Percentiles rank a stretch among this genome's conserved stretches.
Conservation (phyloP, 306 rosid genomes). For the Vigna radiata region DNA sequence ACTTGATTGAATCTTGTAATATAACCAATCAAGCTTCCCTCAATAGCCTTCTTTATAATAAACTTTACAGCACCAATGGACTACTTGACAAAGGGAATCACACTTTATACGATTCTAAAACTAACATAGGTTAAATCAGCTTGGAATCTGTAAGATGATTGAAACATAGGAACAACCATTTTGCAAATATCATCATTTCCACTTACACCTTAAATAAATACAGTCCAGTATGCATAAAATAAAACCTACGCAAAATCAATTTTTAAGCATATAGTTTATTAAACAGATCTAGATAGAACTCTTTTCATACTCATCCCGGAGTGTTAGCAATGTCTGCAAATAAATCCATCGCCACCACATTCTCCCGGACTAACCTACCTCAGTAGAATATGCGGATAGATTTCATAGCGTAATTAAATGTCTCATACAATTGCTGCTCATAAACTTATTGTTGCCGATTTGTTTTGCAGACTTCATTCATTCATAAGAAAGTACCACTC, state of each 20-base stretch:
- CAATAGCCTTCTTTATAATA: constrained; percentile 14
- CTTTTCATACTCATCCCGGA: neutral
- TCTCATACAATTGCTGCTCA: neutral
- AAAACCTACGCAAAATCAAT: neutral
- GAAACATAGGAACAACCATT: neutral
- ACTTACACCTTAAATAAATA: neutral
- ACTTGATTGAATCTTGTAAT: constrained; percentile 6
- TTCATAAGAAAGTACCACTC: neutral
- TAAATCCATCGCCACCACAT: neutral
- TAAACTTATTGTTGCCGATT: neutral
- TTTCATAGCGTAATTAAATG: neutral
- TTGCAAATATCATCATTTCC: neutral
- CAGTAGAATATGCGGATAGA: constrained; percentile 10
- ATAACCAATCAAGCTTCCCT: constrained; percentile 18
- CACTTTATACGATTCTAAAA: neutral
- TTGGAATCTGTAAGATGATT: constrained; percentile 3
- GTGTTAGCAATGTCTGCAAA: neutral
- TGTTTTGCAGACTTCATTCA: neutral
- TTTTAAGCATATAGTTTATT: neutral
- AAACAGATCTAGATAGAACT: neutral
- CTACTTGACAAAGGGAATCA: constrained; percentile 14
- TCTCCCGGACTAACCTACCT: constrained; percentile 4
- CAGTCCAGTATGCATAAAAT: neutral
- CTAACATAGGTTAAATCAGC: constrained; percentile 9
- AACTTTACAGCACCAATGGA: neutral